phyloP scores from a whole-genome alignment of 306 rosid genomes.

The Sphenostylis stenocarpa region DNA sequence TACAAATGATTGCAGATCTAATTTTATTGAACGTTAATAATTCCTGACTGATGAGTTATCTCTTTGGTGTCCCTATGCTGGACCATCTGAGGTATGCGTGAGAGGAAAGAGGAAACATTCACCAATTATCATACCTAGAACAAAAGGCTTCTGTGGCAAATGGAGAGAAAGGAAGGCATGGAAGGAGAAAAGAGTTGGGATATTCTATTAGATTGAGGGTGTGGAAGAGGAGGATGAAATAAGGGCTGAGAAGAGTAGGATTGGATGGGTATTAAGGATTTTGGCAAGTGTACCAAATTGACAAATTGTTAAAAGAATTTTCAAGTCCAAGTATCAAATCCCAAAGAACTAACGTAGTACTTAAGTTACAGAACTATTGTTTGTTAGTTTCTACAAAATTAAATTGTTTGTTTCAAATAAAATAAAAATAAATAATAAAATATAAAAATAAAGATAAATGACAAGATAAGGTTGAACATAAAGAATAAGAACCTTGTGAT shows the following conservation, averaged over 20 bases:
- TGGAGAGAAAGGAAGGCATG: constrained; percentile 1
- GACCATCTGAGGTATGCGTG: neutral
- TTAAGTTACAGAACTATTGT: too few species aligned
- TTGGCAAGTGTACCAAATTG: too few species aligned
- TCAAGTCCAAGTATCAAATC: too few species aligned
- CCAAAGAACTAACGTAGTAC: too few species aligned
- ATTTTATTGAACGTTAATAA: constrained; percentile 2
- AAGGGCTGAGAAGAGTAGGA: neutral
- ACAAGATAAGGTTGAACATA: too few species aligned
- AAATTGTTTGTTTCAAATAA: too few species aligned
- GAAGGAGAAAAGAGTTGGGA: neutral
- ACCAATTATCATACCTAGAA: neutral
- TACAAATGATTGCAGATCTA: neutral
- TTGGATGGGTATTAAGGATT: neutral
- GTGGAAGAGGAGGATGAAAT: neutral
- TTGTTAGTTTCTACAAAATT: too few species aligned
- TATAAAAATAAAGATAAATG: too few species aligned
- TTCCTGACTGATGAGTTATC: neutral
- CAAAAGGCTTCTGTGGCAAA: neutral
- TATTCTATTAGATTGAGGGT: neutral
- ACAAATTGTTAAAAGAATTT: too few species aligned
- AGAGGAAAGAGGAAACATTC: neutral
- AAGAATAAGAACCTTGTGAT: too few species aligned
- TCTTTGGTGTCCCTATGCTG: neutral
- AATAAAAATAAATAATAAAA: too few species aligned